Percentiles rank a stretch among this genome's conserved stretches.
phyloP scores from a whole-genome alignment of 2,329 filamentous ascomycete species.

The Ambrosiella xylebori region DNA sequence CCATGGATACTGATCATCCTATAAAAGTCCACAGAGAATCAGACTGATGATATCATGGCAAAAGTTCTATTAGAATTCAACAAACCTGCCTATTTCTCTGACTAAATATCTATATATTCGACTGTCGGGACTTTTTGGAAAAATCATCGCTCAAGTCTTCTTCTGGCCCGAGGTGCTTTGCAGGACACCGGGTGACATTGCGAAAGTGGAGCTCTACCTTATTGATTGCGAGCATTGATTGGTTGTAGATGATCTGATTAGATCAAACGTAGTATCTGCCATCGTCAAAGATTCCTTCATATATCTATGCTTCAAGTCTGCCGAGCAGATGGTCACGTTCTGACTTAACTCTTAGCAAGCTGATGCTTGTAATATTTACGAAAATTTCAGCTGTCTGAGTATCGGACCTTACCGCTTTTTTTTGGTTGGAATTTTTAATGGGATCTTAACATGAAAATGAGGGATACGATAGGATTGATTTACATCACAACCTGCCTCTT shows the following conservation, averaged over 20 bases:
- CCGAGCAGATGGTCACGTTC: background rate
- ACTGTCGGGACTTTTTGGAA: background rate
- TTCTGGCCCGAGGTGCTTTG: background rate
- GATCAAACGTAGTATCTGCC: background rate
- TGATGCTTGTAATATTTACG: background rate
- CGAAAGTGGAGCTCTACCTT: background rate
- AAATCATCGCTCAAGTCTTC: background rate
- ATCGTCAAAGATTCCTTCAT: background rate
- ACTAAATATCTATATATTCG: background rate
- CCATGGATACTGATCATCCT: too few species aligned
- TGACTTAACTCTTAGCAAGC: background rate
- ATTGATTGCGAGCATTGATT: background rate
- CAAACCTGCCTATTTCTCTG: background rate
- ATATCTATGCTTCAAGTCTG: background rate
- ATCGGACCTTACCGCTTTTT: background rate
- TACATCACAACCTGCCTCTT: background rate
- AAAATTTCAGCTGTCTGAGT: background rate
- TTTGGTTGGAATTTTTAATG: background rate
- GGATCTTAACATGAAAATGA: background rate
- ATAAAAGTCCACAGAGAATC: too few species aligned
- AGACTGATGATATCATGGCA: too few species aligned
- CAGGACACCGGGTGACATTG: background rate
- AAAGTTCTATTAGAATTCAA: background rate
- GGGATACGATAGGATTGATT: background rate
- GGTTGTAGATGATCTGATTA: constrained; percentile 11